Evolutionary conservation across 2,329 filamentous ascomycete genomes (phyloP), one percentile per base, ranked within the genome.

Genomic region (Rhexocercosporidium sp.): DNA sequence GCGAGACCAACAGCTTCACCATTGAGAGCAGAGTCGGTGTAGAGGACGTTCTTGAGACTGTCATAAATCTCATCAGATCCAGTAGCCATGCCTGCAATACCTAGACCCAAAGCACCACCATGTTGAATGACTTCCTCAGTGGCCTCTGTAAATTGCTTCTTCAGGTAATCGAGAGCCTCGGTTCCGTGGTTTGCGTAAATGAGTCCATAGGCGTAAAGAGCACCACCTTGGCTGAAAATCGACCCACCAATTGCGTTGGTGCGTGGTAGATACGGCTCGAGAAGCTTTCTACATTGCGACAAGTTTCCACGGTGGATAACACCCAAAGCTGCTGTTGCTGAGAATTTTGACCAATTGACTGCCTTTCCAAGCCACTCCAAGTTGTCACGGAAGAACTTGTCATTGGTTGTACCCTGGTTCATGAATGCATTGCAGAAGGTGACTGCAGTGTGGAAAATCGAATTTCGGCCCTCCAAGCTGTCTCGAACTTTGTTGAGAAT

Each of bases 281-380:
- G 86, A 1, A 99, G 86, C 82, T 97, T 97, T 76, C 94, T 90
- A 1, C 94, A 96, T 76, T 99, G 95, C 27, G 91, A 92, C 67
- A 99, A 85, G 79, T 99, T 99, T 65, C 96, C 96, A 54, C 94
- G 91, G 80, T 99, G 96, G 70, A 99, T 97, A 61, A 98, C 96
- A 79, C 96, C 96, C 6, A 99, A 84, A 8, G 96, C 96, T 65
- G 96, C 96, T 4, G 96, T 99, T 16, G 96, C 96, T 0, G 96
- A 97, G 79, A 99, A 99, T 79, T 99, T 99, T 69, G 94, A 97
- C 96, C 96, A 99, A 82, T 99, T 99, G 57, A 98, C 94, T 29
- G 96, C 96, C 83, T 98, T 99, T 68, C 95, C 94, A 3, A 99
- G 83, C 96, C 96, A 99, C 72, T 99, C 96, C 27, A 99, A 82